These are phyloP conservation scores for Talaromyces pinophilus DNA, from an alignment of 2,329 filamentous ascomycete species.

Conservation along the genomic window DNA sequence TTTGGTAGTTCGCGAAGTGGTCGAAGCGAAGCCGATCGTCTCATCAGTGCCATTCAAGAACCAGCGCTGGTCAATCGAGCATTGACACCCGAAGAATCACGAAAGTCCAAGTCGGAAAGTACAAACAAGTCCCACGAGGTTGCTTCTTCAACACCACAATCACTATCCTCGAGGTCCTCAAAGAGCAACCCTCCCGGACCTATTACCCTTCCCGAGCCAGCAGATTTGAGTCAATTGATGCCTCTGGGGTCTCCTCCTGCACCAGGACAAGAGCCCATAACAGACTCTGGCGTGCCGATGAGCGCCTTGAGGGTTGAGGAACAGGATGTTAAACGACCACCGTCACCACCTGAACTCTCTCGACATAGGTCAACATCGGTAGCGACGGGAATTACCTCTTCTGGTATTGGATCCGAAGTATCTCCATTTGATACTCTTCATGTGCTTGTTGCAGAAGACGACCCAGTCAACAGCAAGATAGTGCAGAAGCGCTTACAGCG, in stretches of 20 bases:
- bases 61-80: slow-evolving; percentile 29
- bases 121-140: neutral
- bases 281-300: slow-evolving; percentile 38
- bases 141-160: neutral
- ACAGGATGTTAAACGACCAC: slow-evolving; percentile 25
- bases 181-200: slow-evolving; percentile 3
- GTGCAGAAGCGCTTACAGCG: slow-evolving; percentile 78
- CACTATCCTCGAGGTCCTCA: neutral
- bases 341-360: slow-evolving; percentile 6
- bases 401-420: slow-evolving; percentile 6
- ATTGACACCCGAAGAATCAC: slow-evolving; percentile 2
- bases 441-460: slow-evolving; percentile 82
- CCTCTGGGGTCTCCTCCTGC: slow-evolving; percentile 27
- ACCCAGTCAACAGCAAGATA: slow-evolving; percentile 82
- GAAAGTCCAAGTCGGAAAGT: slow-evolving; percentile 2
- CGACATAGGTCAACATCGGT: slow-evolving; percentile 15
- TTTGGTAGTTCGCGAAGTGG: slow-evolving; percentile 37
- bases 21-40: slow-evolving; percentile 43
- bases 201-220: slow-evolving; percentile 5
- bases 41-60: slow-evolving; percentile 47
- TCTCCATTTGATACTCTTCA: slow-evolving; percentile 24
- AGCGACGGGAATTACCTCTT: neutral
- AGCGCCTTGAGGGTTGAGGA: slow-evolving; percentile 35
- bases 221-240: slow-evolving; percentile 25
- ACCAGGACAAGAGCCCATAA: slow-evolving; percentile 34